Conservation (phyloP, 495 filamentous ascomycete species). For the Astrothelium macrocarpum region DNA sequence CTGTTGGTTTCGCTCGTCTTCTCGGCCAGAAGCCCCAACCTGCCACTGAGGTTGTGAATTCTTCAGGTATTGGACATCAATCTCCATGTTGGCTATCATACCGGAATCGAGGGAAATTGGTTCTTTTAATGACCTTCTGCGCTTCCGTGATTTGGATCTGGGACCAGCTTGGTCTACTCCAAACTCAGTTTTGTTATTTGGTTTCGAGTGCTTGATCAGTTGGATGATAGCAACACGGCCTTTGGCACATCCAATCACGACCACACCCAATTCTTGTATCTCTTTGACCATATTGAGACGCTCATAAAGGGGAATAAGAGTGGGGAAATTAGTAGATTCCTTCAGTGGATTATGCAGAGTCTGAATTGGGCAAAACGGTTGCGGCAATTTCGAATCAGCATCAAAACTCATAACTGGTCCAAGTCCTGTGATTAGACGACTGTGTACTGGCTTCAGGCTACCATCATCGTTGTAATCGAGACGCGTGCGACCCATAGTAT, state of each 20-base stretch:
- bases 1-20: background rate
- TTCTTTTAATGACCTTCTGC: background rate
- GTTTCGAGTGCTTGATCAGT: conserved; percentile 39
- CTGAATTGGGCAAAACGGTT: background rate
- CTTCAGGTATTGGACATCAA: background rate
- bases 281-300: conserved; percentile 69
- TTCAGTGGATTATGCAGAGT: background rate
- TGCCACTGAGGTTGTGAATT: background rate
- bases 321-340: conserved; percentile 17
- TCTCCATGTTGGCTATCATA: background rate
- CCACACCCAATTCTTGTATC: conserved; percentile 68
- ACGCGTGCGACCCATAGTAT: background rate
- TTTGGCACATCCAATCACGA: conserved; percentile 60
- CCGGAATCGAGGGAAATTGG: background rate
- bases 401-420: background rate
- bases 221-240: conserved; percentile 69
- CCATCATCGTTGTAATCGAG: background rate
- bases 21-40: background rate
- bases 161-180: too few relatives aligned
- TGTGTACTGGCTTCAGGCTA: background rate
- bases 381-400: background rate
- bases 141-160: conserved; percentile 11
- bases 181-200: too few relatives aligned
- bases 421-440: background rate
- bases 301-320: conserved; percentile 40